Conservation (phyloP, 345 rosid species). For the Gossypium raimondii region DNA sequence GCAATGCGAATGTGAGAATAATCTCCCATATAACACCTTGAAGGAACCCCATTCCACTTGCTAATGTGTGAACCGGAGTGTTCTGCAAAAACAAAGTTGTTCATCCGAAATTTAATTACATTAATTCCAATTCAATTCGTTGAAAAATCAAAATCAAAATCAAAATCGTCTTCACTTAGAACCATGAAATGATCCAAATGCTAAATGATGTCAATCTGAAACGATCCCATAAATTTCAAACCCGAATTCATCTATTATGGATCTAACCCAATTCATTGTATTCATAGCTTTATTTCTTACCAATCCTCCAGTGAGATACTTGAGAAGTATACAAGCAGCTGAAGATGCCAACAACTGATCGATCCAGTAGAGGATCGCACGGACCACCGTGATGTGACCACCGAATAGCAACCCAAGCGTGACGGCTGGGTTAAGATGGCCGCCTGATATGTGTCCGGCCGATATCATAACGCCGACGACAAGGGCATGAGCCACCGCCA, state of each 20-base stretch:
- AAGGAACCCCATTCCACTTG: constrained; percentile 55
- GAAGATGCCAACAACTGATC: constrained; percentile 74
- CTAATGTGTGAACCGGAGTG: constrained; percentile 60
- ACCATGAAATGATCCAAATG: no score
- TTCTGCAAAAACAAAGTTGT: constrained; percentile 24
- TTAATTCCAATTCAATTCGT: no score
- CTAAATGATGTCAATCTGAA: no score
- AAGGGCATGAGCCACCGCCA: constrained; percentile 79
- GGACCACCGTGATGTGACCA: constrained; percentile 71
- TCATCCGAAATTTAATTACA: no score
- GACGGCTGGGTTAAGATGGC: constrained; percentile 94
- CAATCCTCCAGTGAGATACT: constrained; percentile 83
- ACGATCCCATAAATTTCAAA: no score
- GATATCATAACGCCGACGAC: constrained; percentile 85
- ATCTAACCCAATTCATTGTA: no score
- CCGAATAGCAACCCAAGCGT: constrained; percentile 74
- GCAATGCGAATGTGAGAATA: constrained; percentile 62
- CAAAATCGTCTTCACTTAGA: no score
- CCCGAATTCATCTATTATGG: no score
- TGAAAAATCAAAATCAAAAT: no score
- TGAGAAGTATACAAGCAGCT: constrained; percentile 73
- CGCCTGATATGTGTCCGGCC: constrained; percentile 87
- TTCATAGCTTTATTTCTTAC: constrained; percentile 23
- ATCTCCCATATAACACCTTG: constrained; percentile 84
- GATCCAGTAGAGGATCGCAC: constrained; percentile 68